phyloP scores from a whole-genome alignment of 768 basidiomycete species.

The Pleurotus tuoliensis region DNA sequence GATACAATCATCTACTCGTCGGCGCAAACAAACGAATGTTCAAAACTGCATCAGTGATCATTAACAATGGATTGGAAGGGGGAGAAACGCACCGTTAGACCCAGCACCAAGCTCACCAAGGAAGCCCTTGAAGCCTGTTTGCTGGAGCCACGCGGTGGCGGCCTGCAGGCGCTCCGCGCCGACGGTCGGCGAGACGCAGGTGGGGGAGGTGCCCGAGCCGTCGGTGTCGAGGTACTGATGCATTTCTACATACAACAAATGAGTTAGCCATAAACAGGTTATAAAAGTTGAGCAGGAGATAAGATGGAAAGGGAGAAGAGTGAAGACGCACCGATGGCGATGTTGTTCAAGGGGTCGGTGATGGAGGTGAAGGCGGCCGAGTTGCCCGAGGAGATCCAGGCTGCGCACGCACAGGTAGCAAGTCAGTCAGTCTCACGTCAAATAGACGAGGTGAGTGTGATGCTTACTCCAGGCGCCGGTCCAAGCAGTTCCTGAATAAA shows the following conservation, averaged over 20 bases:
- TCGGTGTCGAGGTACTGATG: conserved; percentile 70
- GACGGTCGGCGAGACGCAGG: conserved; percentile 57
- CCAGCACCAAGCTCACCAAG: conserved; percentile 61
- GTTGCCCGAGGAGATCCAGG: conserved; percentile 54
- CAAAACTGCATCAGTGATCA: no score
- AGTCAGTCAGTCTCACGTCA: no score
- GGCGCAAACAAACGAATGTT: neutral
- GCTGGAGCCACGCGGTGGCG: conserved; percentile 57
- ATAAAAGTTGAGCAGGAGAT: no score
- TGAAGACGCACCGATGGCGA: conserved; percentile 43
- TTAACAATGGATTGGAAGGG: no score
- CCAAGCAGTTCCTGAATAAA: conserved; percentile 19
- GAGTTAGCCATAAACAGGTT: no score
- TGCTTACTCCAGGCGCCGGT: conserved; percentile 57
- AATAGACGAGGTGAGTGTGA: conserved; percentile 5
- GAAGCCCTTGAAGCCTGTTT: conserved; percentile 58
- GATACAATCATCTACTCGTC: conserved; percentile 31
- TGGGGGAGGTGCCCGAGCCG: conserved; percentile 50
- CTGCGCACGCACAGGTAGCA: conserved; percentile 19
- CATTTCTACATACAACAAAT: conserved; percentile 38
- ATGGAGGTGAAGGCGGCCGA: conserved; percentile 44
- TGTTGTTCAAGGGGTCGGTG: conserved; percentile 57
- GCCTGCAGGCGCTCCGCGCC: conserved; percentile 51
- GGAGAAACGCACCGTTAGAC: conserved; percentile 23
- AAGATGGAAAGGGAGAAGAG: no score